These are phyloP conservation scores for Leccinellum albellum DNA, from an alignment of 768 basidiomycete species.

Conservation along the genomic window DNA sequence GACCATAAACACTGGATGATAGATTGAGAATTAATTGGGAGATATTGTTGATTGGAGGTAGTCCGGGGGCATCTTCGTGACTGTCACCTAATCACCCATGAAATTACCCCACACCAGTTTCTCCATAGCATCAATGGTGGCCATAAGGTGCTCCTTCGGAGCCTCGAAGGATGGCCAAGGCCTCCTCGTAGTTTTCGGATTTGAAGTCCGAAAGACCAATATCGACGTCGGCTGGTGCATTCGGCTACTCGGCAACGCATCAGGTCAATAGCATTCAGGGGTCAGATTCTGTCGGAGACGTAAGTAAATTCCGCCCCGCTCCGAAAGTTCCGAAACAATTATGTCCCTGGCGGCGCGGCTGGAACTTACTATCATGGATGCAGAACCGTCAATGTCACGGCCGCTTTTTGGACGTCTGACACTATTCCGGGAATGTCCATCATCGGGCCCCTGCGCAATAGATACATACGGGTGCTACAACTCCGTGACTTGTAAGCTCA, in stretches of 20 bases:
- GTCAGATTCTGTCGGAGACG: not conserved
- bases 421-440: not conserved
- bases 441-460: not conserved
- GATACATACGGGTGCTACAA: not conserved
- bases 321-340: not conserved
- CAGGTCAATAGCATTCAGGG: not conserved
- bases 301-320: not conserved
- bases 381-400: not conserved
- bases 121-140: not conserved
- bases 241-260: not conserved
- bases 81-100: not conserved
- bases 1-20: not conserved
- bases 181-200: not conserved
- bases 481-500: not conserved
- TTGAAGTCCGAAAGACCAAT: not conserved
- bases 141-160: not conserved
- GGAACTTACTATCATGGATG: constrained; percentile 7
- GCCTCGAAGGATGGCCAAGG: not conserved
- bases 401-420: not conserved
- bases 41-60: not conserved
- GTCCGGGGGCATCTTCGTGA: not conserved
- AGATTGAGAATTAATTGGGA: not conserved
- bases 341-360: constrained; percentile 1
- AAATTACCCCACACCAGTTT: not conserved
- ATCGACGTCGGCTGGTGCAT: too few relatives aligned